phyloP scores from a whole-genome alignment of 495 filamentous ascomycete genomes.

The Staphylotrichum longicolle region DNA sequence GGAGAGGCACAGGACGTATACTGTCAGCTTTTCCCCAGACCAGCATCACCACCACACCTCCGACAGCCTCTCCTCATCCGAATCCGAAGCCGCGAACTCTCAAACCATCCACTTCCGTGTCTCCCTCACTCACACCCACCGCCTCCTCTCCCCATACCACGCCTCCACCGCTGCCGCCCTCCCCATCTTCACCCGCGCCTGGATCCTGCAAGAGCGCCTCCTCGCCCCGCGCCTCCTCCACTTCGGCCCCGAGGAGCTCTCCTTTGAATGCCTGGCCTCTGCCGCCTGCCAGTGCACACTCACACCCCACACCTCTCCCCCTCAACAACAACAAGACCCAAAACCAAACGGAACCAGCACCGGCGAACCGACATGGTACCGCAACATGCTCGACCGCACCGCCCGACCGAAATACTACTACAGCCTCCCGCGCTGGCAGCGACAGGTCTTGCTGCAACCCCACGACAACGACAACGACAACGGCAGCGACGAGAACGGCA shows the following conservation, averaged over 20 bases:
- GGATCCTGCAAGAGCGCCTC: slow-evolving; percentile 28
- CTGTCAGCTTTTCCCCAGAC: background rate
- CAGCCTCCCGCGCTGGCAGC: background rate
- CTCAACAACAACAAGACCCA: background rate
- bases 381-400: background rate
- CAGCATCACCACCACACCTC: background rate
- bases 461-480: no score
- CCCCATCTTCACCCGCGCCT: slow-evolving; percentile 23
- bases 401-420: slow-evolving; percentile 16
- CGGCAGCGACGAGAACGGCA: background rate
- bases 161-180: background rate
- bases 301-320: background rate
- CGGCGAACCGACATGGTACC: slow-evolving; percentile 4
- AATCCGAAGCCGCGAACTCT: background rate
- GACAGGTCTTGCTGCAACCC: background rate
- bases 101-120: slow-evolving; percentile 17
- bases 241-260: slow-evolving; percentile 25
- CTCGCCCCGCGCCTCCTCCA: slow-evolving; percentile 24
- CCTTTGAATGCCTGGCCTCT: slow-evolving; percentile 17
- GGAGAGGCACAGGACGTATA: background rate
- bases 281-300: slow-evolving; percentile 24
- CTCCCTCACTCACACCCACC: slow-evolving; percentile 8
- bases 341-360: background rate
- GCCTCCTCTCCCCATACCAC: slow-evolving; percentile 7
- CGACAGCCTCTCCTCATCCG: background rate